These are phyloP conservation scores for Pharnaceum exiguum DNA, from an alignment of 148 eudicot species.

Conservation along the genomic window DNA sequence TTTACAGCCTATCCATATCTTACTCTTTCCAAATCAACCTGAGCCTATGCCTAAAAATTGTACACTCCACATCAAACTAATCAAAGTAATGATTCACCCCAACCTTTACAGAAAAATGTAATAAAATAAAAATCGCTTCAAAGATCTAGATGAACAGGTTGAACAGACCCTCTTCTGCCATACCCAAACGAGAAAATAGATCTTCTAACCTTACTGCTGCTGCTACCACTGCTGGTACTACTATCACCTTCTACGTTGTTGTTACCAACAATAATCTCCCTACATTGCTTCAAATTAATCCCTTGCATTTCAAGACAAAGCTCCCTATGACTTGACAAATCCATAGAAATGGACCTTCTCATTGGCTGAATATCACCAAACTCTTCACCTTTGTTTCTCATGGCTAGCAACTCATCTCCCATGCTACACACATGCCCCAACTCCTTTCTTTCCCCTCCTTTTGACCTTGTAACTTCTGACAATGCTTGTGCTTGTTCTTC, in stretches of 20 bases:
- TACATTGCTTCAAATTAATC: conserved; percentile 13
- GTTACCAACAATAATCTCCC: conserved; percentile 12
- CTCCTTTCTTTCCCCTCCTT: conserved; percentile 27
- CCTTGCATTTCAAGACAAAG: conserved; percentile 52
- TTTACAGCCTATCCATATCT: no score
- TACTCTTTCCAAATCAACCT: no score
- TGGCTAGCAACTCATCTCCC: conserved; percentile 78
- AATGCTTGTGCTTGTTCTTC: not conserved
- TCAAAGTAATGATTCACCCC: no score
- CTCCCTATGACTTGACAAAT: conserved; percentile 51
- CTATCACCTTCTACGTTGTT: conserved; percentile 21
- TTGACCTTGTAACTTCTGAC: not conserved
- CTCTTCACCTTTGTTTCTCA: conserved; percentile 39
- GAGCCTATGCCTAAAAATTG: no score
- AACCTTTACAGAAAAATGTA: not conserved
- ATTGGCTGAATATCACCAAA: conserved; percentile 48
- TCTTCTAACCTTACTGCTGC: conserved; percentile 38
- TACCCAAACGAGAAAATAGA: conserved; percentile 67
- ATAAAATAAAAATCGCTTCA: conserved; percentile 10
- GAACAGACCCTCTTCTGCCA: conserved; percentile 50
- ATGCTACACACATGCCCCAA: conserved; percentile 37
- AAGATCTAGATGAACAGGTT: conserved; percentile 45
- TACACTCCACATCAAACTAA: no score
- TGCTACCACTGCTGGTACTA: conserved; percentile 1
- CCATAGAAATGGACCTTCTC: conserved; percentile 86